Evolutionary conservation across 2,329 filamentous ascomycete species (phyloP).

Genomic region (Ophioceras dolichostomum): DNA sequence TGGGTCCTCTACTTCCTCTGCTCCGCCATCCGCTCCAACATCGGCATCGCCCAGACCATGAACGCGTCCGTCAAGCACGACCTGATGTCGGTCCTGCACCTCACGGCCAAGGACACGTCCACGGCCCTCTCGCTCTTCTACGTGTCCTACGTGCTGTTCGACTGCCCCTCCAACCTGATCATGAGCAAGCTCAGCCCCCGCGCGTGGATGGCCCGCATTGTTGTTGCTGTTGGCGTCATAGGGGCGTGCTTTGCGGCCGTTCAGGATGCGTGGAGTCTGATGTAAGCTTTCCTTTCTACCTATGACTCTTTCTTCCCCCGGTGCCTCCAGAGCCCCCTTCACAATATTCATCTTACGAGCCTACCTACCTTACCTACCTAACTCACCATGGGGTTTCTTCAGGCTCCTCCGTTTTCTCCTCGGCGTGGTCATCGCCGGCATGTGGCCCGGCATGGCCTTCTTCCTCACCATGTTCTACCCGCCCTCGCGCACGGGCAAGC

Average conservation of each 20-base stretch:
- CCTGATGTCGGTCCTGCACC: conserved; percentile 55
- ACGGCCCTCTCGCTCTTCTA: conserved; percentile 83
- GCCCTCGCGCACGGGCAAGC: conserved; percentile 71
- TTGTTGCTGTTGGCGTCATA: conserved; percentile 75
- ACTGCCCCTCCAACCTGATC: conserved; percentile 76
- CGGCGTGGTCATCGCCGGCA: conserved; percentile 77
- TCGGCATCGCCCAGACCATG: conserved; percentile 92
- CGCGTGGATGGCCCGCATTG: conserved; percentile 86
- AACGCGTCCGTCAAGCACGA: conserved; percentile 61
- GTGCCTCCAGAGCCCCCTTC: too few species aligned
- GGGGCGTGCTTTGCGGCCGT: conserved; percentile 76
- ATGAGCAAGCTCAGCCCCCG: conserved; percentile 80
- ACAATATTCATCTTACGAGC: too few species aligned
- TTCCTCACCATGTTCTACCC: conserved; percentile 90
- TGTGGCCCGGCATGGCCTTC: conserved; percentile 94
- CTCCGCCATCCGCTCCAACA: conserved; percentile 83
- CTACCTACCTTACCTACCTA: conserved; percentile 4
- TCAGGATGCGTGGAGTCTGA: conserved; percentile 71
- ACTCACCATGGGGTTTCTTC: too few species aligned
- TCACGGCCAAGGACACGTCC: conserved; percentile 67
- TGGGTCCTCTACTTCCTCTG: conserved; percentile 88
- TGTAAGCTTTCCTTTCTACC: conserved; percentile 31
- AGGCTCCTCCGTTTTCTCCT: conserved; percentile 72
- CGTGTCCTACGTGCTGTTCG: conserved; percentile 82
- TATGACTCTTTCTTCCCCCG: too few species aligned